phyloP scores from a whole-genome alignment of 1,139 yeast genomes.

The Geotrichum europaeum region DNA sequence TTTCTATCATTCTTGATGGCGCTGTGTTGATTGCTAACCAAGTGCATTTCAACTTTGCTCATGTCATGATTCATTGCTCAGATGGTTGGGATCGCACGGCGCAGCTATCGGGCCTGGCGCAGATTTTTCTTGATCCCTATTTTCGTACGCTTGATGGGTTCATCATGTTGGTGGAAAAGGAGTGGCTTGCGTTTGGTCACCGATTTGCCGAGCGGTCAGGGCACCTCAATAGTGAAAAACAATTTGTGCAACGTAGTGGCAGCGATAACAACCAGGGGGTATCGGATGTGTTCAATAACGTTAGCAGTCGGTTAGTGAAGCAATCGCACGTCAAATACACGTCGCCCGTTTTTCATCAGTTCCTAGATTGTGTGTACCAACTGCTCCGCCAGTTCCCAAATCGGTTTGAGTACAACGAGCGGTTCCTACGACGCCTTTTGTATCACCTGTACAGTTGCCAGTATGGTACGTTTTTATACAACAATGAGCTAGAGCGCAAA shows the following conservation, averaged over 20 bases:
- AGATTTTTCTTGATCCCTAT: slow-evolving; percentile 84
- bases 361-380: slow-evolving; percentile 84
- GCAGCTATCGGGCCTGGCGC: slow-evolving; percentile 77
- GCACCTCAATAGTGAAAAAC: slow-evolving; percentile 41
- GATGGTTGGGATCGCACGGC: slow-evolving; percentile 99
- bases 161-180: slow-evolving; percentile 79
- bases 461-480: slow-evolving; percentile 81
- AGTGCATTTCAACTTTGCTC: slow-evolving; percentile 73
- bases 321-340: slow-evolving; percentile 46
- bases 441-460: slow-evolving; percentile 93
- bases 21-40: slow-evolving; percentile 75
- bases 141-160: slow-evolving; percentile 85
- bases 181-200: slow-evolving; percentile 94
- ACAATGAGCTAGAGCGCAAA: slow-evolving; percentile 60
- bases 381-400: slow-evolving; percentile 62
- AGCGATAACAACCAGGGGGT: slow-evolving; percentile 31
- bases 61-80: slow-evolving; percentile 84
- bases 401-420: slow-evolving; percentile 78
- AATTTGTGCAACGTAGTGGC: slow-evolving; percentile 25
- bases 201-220: slow-evolving; percentile 81
- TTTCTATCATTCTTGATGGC: slow-evolving; percentile 63
- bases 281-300: slow-evolving; percentile 36
- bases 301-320: slow-evolving; percentile 32
- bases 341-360: slow-evolving; percentile 91
- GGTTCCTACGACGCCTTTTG: slow-evolving; percentile 73